Evolutionary conservation across 2,329 filamentous ascomycete genomes (phyloP).

Genomic region (Claviceps sp.): DNA sequence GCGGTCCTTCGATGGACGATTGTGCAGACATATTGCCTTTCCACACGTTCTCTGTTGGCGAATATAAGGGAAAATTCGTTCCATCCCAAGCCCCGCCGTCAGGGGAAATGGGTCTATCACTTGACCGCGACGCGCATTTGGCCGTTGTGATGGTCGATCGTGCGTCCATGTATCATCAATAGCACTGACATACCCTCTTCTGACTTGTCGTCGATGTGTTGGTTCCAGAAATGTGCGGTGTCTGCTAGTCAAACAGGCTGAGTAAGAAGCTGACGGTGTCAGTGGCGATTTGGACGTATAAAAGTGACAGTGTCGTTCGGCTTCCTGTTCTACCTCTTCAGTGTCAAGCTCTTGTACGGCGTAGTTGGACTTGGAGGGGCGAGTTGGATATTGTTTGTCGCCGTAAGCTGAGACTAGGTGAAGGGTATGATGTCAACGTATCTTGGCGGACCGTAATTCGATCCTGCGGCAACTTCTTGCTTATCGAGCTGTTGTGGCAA

Average conservation of each 20-base stretch:
- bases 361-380: neutral
- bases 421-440: neutral
- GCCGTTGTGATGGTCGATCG: conserved; percentile 28
- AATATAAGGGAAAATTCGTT: conserved; percentile 18
- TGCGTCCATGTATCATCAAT: conserved; percentile 34
- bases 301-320: neutral
- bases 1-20: conserved; percentile 30
- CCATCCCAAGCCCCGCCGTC: conserved; percentile 23
- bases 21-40: conserved; percentile 11
- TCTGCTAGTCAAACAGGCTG: neutral
- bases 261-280: neutral
- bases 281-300: neutral
- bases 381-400: neutral
- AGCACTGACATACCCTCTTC: conserved; percentile 25
- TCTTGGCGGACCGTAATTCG: conserved; percentile 1
- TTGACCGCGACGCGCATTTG: conserved; percentile 32
- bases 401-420: conserved; percentile 3
- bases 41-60: conserved; percentile 19
- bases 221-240: neutral
- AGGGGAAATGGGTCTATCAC: conserved; percentile 30
- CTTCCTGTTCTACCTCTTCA: neutral
- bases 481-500: conserved; percentile 16
- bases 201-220: neutral
- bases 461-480: conserved; percentile 15
- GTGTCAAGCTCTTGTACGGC: neutral